Evolutionary conservation across 2,329 filamentous ascomycete genomes (phyloP), one percentile per base, ranked within the genome.

Genomic region (Phaeomoniella chlamydospora): DNA sequence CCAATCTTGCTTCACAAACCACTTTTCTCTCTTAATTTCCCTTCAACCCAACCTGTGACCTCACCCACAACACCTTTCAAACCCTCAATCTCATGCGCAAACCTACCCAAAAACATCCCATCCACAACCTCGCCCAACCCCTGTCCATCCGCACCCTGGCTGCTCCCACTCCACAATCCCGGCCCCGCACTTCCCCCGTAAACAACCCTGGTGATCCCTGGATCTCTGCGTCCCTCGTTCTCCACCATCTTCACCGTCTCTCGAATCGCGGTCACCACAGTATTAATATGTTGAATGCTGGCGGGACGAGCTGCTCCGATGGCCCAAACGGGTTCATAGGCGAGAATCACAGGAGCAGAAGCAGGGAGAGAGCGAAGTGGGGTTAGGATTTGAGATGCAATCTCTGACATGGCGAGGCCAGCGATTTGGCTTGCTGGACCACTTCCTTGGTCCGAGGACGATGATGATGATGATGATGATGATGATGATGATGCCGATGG

Each of bases 321-420:
- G 1, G 84, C 84, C 84, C 84, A 92, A 2, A 90, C 82, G 5
- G 84, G 84, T 61, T 92, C 84, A 51, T 92, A 92, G 1, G 84
- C 84, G 39, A 92, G 67, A 4, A 88, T 71, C 4, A 90, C 68
- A 33, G 85, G 77, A 0, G 74, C 71, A 12, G 73, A 64, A 9
- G 63, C 62, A 1, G 75, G 68, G 5, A 88, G 61, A 0, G 65
- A 69, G 1, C 60, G 59, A 35, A 90, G 52, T 2, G 83, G 74
- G 1, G 72, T 62, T 29, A 66, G 64, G 38, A 92, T 65, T 55
- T 88, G 81, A 3, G 61, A 57, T 22, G 60, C 63, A 47, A 81
- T 82, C 54, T 87, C 78, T 11, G 64, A 55, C 2, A 83, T 68
- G 0, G 82, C 81, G 1, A 63, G 51, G 0, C 65, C 67, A 0